Evolutionary conservation across 257 asterid species (phyloP), one percentile per base, ranked within the genome.

Genomic region (Osmanthus fragrans): DNA sequence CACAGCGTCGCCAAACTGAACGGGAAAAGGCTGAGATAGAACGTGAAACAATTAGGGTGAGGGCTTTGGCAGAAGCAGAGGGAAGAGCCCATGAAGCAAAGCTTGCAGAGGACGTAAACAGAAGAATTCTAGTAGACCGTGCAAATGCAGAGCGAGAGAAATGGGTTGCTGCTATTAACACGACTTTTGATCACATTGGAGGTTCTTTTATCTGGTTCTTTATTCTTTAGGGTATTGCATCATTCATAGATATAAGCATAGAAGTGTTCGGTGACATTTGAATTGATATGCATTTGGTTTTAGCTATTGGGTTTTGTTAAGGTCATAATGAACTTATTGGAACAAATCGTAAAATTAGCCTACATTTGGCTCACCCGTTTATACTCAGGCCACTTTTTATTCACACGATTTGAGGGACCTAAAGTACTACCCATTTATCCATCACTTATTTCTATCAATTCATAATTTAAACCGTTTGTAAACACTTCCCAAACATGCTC

Each of bases 121-220:
- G 92, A 77, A 80, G 99, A 77, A 83, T 90, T 89, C 87, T 93
- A 74, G 79, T 93, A 29, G 94, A 89, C 10, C 92, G 93, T 16
- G 99, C 96, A 76, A 93, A 91, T 89, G 98, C 98, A 45, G 99
- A 95, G 86, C 77, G 97, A 47, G 99, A 95, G 85, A 95, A 95
- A 86, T 95, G 96, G 99, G 84, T 95, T 68, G 86, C 97, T 64
- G 96, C 98, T 66, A 95, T 95, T 68, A 95, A 95, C 81, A 93
- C 98, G 1, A 89, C 99, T 69, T 95, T 95, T 85, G 90, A 90
- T 29, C 99, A 95, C 79, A 88, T 95, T 86, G 99, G 99, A 93
- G 98, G 99, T 95, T 83, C 69, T 13, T 74, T 39, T 29, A 34
- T 77, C 56, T 7, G 58, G 70, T 67, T 45, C 25, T 65, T 10